A percentile compares a stretch with the other conserved stretches of the same genome.
phyloP scores from a whole-genome alignment of 305 asterid genomes.

The Solanum hybrid region DNA sequence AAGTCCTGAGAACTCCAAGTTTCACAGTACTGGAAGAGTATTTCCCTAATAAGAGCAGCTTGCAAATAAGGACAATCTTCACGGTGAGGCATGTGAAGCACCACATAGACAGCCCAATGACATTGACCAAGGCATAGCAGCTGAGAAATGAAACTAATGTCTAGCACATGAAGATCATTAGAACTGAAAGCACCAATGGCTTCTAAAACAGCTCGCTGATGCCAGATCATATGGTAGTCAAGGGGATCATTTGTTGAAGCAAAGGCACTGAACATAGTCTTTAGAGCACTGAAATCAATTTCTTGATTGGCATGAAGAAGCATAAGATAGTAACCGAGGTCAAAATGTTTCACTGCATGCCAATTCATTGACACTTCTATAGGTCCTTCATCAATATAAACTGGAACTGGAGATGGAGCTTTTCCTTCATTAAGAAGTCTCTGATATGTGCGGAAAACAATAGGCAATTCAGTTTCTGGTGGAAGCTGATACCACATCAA shows the following conservation, averaged over 20 bases:
- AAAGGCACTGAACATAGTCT: slow-evolving; percentile 90
- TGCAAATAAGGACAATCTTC: slow-evolving; percentile 86
- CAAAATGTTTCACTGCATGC: slow-evolving; percentile 49
- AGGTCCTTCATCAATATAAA: slow-evolving; percentile 86
- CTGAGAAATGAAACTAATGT: slow-evolving; percentile 86
- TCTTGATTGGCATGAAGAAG: slow-evolving; percentile 83
- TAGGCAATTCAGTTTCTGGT: slow-evolving; percentile 66
- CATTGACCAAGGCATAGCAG: slow-evolving; percentile 78
- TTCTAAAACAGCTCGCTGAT: slow-evolving; percentile 89
- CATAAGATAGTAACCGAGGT: slow-evolving; percentile 88
- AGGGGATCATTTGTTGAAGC: slow-evolving; percentile 91
- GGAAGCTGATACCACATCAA: slow-evolving; percentile 94
- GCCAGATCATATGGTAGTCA: slow-evolving; percentile 99
- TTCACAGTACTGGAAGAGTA: slow-evolving; percentile 86
- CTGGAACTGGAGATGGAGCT: slow-evolving; percentile 90
- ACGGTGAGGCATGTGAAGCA: slow-evolving; percentile 82
- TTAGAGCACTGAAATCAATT: slow-evolving; percentile 54
- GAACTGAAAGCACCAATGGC: slow-evolving; percentile 82
- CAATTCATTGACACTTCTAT: slow-evolving; percentile 34
- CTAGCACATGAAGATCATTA: slow-evolving; percentile 85
- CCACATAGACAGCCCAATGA: slow-evolving; percentile 97
- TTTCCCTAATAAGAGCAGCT: slow-evolving; percentile 61
- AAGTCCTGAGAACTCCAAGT: slow-evolving; percentile 63
- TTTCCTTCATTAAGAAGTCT: slow-evolving; percentile 71
- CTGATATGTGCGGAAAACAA: slow-evolving; percentile 62